These are phyloP conservation scores for Neolentinus lepideus DNA, from an alignment of 1,284 basidiomycete genomes.

Conservation along the genomic window DNA sequence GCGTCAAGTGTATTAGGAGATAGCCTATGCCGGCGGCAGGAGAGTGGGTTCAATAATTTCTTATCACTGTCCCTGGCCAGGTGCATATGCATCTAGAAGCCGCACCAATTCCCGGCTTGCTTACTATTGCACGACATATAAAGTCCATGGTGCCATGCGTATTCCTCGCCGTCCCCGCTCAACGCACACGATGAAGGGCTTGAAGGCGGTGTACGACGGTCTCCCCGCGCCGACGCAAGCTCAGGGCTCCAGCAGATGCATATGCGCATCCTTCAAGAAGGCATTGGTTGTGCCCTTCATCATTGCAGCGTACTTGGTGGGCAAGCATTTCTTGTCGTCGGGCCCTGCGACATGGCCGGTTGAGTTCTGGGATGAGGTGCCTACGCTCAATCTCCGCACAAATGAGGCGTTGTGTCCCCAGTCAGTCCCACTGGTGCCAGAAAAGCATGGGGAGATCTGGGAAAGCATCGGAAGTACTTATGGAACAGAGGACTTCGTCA, in stretches of 20 bases:
- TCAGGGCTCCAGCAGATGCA: background rate
- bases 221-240: background rate
- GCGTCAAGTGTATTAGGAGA: too few relatives aligned
- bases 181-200: background rate
- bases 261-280: background rate
- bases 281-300: background rate
- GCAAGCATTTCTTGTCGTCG: background rate
- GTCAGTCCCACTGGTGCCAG: constrained; percentile 32
- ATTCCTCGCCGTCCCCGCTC: background rate
- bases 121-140: background rate
- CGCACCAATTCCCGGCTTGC: background rate
- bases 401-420: constrained; percentile 34
- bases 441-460: constrained; percentile 35
- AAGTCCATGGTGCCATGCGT: background rate
- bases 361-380: background rate
- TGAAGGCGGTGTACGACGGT: background rate
- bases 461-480: constrained; percentile 29
- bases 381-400: background rate
- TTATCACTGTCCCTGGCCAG: background rate
- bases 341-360: background rate
- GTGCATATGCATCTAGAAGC: background rate
- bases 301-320: background rate
- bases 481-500: constrained; percentile 35
- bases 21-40: background rate
- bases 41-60: background rate